Base-by-base conservation (phyloP, 1,139 yeast species). In the Suhomyces chickasaworum region DNA sequence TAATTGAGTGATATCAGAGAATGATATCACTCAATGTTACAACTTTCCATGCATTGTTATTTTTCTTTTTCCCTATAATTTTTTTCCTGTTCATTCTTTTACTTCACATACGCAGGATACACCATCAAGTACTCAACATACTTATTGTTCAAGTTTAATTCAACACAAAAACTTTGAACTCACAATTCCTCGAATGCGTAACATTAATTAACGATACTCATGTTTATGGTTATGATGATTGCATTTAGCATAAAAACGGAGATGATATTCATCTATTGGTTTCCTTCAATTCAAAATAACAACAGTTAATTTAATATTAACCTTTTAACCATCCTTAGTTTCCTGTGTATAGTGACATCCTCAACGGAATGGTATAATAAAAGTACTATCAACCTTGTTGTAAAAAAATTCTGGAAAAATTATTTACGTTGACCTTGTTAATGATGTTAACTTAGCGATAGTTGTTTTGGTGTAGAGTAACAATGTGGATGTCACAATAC, bases 341-440 rank as follows among this genome's bases (percentile, higher is more conserved):
- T 56, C 61, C 68, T 64, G 68, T 63, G 66, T 57, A 62, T 62
- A 60, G 50, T 59, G 56, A 63, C 65, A 61, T 60, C 65, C 65
- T 61, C 65, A 61, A 61, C 65, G 66, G 66, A 54, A 60, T 61
- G 65, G 61, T 58, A 51, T 49, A 47, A 39, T 44, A 25, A 39
- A 44, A 37, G 34, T 29, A 29, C n/a, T 12, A n/a, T n/a, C n/a
- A n/a, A n/a, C n/a, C n/a, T n/a, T n/a, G n/a, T n/a, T n/a, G n/a
- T n/a, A n/a, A n/a, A n/a, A n/a, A n/a, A n/a, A n/a, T n/a, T n/a
- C n/a, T n/a, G n/a, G n/a, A n/a, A n/a, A n/a, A n/a, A n/a, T n/a
- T n/a, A n/a, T n/a, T n/a, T n/a, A n/a, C n/a, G n/a, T n/a, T n/a
- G n/a, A n/a, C n/a, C n/a, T n/a, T n/a, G n/a, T n/a, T n/a, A n/a